Evolutionary conservation across 305 asterid genomes (phyloP).

Genomic region (Rubia peregrina): DNA sequence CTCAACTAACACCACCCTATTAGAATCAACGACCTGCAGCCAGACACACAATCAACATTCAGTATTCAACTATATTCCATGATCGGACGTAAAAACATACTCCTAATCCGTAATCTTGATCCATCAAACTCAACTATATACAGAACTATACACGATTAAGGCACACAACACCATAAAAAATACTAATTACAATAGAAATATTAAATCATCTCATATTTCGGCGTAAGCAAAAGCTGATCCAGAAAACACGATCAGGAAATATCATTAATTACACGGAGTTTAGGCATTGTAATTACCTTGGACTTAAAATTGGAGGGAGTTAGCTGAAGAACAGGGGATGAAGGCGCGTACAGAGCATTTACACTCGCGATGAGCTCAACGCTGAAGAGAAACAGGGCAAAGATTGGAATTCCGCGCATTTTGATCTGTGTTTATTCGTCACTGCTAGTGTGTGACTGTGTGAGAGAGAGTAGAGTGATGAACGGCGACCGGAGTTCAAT

Average conservation of each 20-base stretch:
- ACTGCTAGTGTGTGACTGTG: neutral
- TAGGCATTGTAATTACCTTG: conserved; percentile 42
- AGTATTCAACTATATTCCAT: neutral
- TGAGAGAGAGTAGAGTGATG: neutral
- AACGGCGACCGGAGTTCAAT: neutral
- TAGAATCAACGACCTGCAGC: conserved; percentile 74
- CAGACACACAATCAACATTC: neutral
- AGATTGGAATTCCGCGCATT: neutral
- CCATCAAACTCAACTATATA: neutral
- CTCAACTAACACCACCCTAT: conserved; percentile 83
- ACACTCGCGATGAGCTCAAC: neutral
- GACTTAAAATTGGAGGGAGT: conserved; percentile 18
- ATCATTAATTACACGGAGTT: neutral
- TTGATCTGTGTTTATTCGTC: neutral
- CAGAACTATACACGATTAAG: neutral
- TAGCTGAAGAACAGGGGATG: neutral
- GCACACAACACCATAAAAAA: neutral
- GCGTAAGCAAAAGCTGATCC: neutral
- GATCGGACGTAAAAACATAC: neutral
- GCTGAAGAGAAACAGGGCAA: neutral
- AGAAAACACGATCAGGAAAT: neutral
- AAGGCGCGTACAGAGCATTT: neutral
- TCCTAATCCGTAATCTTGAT: neutral
- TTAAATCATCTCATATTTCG: neutral
- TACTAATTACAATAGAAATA: neutral